Evolutionary conservation across 306 rosid species (phyloP).

Genomic region (Dalbergia cochinchinensis): DNA sequence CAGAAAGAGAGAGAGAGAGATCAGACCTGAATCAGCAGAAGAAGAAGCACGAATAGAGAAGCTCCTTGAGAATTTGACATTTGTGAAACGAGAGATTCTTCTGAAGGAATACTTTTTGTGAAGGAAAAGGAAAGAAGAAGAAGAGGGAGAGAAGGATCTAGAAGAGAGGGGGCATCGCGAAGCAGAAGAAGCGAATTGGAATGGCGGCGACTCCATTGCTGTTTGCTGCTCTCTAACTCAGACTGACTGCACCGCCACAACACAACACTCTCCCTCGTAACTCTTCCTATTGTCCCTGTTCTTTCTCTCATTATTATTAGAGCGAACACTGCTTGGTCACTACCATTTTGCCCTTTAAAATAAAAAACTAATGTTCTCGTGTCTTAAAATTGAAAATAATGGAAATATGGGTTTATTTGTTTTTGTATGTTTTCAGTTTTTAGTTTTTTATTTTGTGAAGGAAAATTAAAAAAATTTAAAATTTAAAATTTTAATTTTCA

Average conservation of each 20-base stretch:
- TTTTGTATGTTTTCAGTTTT: too few relatives aligned
- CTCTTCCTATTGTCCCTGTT: background rate
- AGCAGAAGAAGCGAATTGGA: conserved; percentile 45
- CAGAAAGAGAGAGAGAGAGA: conserved; percentile 40
- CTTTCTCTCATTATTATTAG: background rate
- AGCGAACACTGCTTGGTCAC: too few relatives aligned
- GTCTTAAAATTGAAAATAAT: too few relatives aligned
- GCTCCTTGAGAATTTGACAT: conserved; percentile 49
- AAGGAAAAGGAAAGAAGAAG: conserved; percentile 60
- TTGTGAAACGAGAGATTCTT: conserved; percentile 32
- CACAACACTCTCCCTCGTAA: background rate
- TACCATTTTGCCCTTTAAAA: too few relatives aligned
- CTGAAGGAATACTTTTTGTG: conserved; percentile 42
- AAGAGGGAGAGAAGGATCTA: background rate
- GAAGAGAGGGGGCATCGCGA: conserved; percentile 17
- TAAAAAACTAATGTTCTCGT: too few relatives aligned
- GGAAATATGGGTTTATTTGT: too few relatives aligned
- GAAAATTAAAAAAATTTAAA: too few relatives aligned
- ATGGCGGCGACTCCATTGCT: conserved; percentile 83
- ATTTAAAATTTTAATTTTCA: too few relatives aligned
- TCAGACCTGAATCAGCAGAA: conserved; percentile 66
- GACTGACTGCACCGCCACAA: background rate
- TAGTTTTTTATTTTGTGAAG: too few relatives aligned
- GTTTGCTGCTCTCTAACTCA: background rate
- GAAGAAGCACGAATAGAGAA: conserved; percentile 80